phyloP scores from a whole-genome alignment of 495 filamentous ascomycete genomes.

The Podospora conica region DNA sequence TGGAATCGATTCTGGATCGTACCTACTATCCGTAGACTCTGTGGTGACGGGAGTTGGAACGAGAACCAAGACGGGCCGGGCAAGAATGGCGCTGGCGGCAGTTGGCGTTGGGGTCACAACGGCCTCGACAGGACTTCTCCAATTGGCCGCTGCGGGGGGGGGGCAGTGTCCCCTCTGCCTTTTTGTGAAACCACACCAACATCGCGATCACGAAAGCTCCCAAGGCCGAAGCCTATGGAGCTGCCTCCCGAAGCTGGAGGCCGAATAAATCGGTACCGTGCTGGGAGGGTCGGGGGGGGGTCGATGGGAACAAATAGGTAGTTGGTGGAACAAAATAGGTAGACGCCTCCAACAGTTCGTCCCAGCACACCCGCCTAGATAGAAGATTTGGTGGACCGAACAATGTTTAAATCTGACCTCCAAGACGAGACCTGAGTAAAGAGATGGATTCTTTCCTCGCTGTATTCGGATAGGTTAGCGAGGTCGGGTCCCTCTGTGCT shows the following conservation, averaged over 20 bases:
- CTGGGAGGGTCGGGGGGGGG: too few relatives aligned
- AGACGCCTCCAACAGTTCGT: neutral
- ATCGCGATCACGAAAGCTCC: neutral
- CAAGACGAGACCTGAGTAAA: neutral
- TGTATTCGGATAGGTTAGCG: neutral
- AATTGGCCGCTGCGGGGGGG: neutral
- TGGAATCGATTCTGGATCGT: too few relatives aligned
- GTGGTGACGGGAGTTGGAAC: neutral
- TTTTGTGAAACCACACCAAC: neutral
- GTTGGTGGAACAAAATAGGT: neutral
- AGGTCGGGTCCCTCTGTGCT: neutral
- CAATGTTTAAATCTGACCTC: neutral
- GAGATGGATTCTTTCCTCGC: neutral
- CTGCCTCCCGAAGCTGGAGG: neutral
- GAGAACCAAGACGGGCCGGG: neutral
- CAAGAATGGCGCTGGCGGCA: neutral
- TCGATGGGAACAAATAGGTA: too few relatives aligned
- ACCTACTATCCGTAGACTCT: too few relatives aligned
- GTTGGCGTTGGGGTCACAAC: neutral
- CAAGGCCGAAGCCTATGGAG: neutral
- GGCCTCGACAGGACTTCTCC: neutral
- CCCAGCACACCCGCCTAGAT: neutral
- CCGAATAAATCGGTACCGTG: too few relatives aligned
- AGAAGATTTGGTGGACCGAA: too few relatives aligned
- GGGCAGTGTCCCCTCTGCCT: neutral